A percentile compares a stretch with the other conserved stretches of the same genome.
Evolutionary conservation across 2,329 filamentous ascomycete species (phyloP).

Genomic region (Diaporthe caulivora): DNA sequence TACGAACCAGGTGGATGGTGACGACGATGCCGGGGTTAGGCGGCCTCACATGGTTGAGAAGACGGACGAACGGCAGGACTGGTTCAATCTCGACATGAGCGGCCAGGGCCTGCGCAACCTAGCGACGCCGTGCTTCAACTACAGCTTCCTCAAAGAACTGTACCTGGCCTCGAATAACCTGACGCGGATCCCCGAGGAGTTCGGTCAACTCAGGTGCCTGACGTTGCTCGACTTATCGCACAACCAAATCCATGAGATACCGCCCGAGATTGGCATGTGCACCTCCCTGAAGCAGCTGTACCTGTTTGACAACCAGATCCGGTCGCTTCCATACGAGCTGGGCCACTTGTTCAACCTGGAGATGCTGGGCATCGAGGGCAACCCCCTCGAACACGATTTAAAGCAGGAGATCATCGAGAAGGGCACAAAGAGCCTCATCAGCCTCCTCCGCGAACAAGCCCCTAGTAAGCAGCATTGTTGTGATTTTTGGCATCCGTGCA

Average conservation of each 20-base stretch:
- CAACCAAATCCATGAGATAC: constrained; percentile 86
- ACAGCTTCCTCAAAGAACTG: constrained; percentile 89
- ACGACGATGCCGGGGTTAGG: constrained; percentile 68
- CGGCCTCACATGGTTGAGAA: constrained; percentile 76
- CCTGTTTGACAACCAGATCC: constrained; percentile 91
- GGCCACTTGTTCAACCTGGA: constrained; percentile 91
- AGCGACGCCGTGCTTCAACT: constrained; percentile 83
- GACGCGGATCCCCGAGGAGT: constrained; percentile 79
- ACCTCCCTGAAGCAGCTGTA: constrained; percentile 88
- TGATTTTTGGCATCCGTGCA: background rate
- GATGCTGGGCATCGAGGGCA: constrained; percentile 91
- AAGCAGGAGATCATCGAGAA: constrained; percentile 88
- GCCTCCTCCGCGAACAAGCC: constrained; percentile 84
- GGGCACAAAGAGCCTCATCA: constrained; percentile 88
- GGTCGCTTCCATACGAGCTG: constrained; percentile 84
- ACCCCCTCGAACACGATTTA: constrained; percentile 81
- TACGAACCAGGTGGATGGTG: constrained; percentile 62
- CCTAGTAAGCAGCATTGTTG: constrained; percentile 72
- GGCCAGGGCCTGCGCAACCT: constrained; percentile 94
- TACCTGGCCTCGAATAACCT: constrained; percentile 96
- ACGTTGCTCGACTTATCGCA: constrained; percentile 88
- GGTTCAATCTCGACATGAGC: constrained; percentile 94
- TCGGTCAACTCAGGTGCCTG: constrained; percentile 85
- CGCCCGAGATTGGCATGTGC: constrained; percentile 95
- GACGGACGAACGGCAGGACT: constrained; percentile 80